These are phyloP conservation scores for Aegilops bicornis DNA, from an alignment of 176 grass and related monocot species.

Conservation along the genomic window DNA sequence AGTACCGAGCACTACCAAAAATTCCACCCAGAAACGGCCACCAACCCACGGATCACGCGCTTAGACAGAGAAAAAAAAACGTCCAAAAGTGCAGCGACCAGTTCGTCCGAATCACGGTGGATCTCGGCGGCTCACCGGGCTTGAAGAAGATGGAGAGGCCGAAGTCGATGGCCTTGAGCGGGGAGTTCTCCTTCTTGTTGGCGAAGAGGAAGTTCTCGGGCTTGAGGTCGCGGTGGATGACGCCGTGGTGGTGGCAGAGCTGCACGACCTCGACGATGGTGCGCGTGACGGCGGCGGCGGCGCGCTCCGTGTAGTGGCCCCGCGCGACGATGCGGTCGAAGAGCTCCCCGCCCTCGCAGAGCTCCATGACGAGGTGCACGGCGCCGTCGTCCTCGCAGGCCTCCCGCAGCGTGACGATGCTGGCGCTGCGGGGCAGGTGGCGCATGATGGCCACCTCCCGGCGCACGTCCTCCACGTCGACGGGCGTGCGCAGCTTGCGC, in stretches of 20 bases:
- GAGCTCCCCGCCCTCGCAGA: conserved; percentile 95
- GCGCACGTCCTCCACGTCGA: conserved; percentile 98
- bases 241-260: conserved; percentile 95
- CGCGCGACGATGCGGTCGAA: conserved; percentile 95
- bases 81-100: conserved; percentile 11
- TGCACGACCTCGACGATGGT: conserved; percentile 99
- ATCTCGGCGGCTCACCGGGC: conserved; percentile 55
- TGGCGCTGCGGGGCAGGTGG: conserved; percentile 80
- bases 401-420: conserved; percentile 84
- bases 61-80: background rate
- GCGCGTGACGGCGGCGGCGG: conserved; percentile 69
- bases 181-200: conserved; percentile 99
- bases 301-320: conserved; percentile 97
- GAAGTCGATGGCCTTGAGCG: conserved; percentile 96
- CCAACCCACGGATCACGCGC: conserved; percentile 33
- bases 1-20: background rate
- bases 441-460: conserved; percentile 99
- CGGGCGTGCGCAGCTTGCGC: conserved; percentile 91
- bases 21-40: conserved; percentile 18
- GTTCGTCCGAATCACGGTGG: conserved; percentile 26
- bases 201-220: conserved; percentile 98
- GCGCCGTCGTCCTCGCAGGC: conserved; percentile 95
- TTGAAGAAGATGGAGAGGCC: conserved; percentile 99
- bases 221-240: conserved; percentile 99
- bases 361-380: conserved; percentile 99